A percentile compares a stretch with the other conserved stretches of the same genome.
These are phyloP conservation scores for Aspergillus eucalypticola DNA, from an alignment of 2,329 filamentous ascomycete genomes.

Conservation along the genomic window DNA sequence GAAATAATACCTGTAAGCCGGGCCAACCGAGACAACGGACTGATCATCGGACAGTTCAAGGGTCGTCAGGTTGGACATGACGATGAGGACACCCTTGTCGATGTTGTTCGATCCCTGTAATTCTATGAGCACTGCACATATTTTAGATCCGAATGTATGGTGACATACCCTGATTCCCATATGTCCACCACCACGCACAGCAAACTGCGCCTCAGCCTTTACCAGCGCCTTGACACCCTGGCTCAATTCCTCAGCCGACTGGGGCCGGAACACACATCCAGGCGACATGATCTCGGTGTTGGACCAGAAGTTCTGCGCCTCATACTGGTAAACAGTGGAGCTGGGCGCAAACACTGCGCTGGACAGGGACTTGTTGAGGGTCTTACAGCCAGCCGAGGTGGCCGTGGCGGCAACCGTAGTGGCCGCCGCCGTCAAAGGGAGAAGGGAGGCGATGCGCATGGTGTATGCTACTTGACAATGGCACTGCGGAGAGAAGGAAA, in stretches of 20 bases:
- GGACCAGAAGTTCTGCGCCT: slow-evolving; percentile 37
- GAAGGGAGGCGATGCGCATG: slow-evolving; percentile 23
- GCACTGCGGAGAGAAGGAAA: neutral
- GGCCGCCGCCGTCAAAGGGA: slow-evolving; percentile 15
- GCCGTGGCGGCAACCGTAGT: slow-evolving; percentile 8
- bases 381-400: slow-evolving; percentile 20
- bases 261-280: slow-evolving; percentile 37
- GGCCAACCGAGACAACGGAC: slow-evolving; percentile 32
- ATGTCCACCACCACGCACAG: slow-evolving; percentile 37
- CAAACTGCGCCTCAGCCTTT: slow-evolving; percentile 28
- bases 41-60: slow-evolving; percentile 30
- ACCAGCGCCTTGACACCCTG: slow-evolving; percentile 25
- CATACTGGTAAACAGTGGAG: slow-evolving; percentile 32
- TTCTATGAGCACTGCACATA: neutral
- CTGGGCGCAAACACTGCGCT: slow-evolving; percentile 26
- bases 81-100: slow-evolving; percentile 36
- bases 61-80: slow-evolving; percentile 33
- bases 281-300: slow-evolving; percentile 38
- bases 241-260: slow-evolving; percentile 28
- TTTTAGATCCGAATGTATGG: no score
- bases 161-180: slow-evolving; percentile 33
- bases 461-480: slow-evolving; percentile 1
- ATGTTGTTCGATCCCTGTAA: slow-evolving; percentile 37
- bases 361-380: slow-evolving; percentile 17
- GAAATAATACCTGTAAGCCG: slow-evolving; percentile 25